Base-by-base conservation (phyloP, 768 basidiomycete species). In the Phaffia australis region DNA sequence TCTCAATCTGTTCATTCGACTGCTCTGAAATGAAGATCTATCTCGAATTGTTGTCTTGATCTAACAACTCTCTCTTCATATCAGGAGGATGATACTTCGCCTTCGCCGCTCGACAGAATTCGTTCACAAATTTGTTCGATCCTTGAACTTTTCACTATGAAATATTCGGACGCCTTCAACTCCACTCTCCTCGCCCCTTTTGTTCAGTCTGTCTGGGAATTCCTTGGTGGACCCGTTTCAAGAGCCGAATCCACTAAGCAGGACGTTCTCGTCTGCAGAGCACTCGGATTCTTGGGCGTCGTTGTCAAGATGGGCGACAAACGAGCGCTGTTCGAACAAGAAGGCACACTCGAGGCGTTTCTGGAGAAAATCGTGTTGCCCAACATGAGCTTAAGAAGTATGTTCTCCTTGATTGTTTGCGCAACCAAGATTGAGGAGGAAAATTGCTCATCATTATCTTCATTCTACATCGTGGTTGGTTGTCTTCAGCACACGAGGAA, bases 41-140 rank as follows among this genome's bases (percentile, higher is more conserved):
- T 56, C 25, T 5, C 35, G 35, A 42, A 5, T 11, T 42, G 6
- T 42, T 11, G n/a, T 27, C 42, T 60, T 21, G 35, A 60, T 25
- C 0, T 19, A n/a, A 23, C 46, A 21, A 21, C 29, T 30, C 25
- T 42, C 18, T 6, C 8, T 64, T n/a, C 15, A n/a, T 32, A 19
- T 4, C 60, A 70, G 60, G 73, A 79, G 56, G 93, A 97, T 51
- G 91, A 93, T 64, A 79, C 83, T 3, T 84, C 82, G 0, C 87
- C 92, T 0, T 89, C 89, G 5, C 79, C 90, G n/a, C 81, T 89
- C n/a, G 87, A 92, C 47, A 84, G 86, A 77, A 83, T 97, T 71
- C 89, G 94, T 76, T 88, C 92, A 0, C 81, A 83, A 35, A 87
- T 97, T 58, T 83, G 95, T 52, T 93, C 97, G 76, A 88, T 94